Evolutionary conservation across 345 rosid species (phyloP).

Genomic region (Eucalyptus sp.): DNA sequence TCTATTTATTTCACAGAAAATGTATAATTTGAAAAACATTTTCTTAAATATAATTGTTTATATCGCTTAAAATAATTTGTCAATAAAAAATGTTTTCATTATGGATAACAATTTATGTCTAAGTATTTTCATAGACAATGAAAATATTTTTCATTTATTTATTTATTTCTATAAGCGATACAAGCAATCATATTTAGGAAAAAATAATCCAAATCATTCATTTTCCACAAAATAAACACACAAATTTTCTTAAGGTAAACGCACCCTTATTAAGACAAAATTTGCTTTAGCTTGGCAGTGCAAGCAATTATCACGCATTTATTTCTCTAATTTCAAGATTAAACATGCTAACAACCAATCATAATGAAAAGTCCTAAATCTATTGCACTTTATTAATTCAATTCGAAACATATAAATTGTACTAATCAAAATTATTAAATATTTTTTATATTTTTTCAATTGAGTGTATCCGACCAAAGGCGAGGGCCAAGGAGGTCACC

Average conservation of each 20-base stretch:
- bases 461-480: neutral
- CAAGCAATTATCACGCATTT: neutral
- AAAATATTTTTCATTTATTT: neutral
- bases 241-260: neutral
- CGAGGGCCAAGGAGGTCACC: neutral
- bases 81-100: neutral
- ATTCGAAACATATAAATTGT: accelerated
- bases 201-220: neutral
- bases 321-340: neutral
- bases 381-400: neutral
- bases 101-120: accelerated
- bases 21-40: neutral
- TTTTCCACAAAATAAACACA: neutral
- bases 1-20: neutral
- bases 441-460: neutral
- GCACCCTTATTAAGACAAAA: neutral
- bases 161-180: accelerated
- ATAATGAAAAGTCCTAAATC: neutral
- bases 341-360: neutral
- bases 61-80: neutral
- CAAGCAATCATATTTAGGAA: accelerated
- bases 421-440: too few species aligned
- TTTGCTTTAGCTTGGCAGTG: neutral
- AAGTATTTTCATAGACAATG: accelerated
- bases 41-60: neutral